Base-by-base conservation (phyloP, 2,329 filamentous ascomycete species). In the Periconia digitata region DNA sequence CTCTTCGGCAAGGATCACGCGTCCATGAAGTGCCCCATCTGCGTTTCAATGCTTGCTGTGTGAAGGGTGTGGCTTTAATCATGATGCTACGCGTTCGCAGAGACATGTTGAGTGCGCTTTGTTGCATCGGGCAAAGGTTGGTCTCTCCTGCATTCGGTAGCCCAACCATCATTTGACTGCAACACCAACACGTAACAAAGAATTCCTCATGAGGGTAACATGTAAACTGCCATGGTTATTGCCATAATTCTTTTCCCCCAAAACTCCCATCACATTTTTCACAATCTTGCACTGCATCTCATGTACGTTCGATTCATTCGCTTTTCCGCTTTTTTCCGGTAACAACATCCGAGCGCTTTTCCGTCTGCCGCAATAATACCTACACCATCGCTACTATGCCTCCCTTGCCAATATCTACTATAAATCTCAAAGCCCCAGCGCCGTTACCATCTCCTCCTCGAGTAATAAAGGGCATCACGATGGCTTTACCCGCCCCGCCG, bases 401-500 rank as follows among this genome's bases (percentile, higher is more conserved):
- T 18, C 23, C 4, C 2, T n/a, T 37, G 8, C 34, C 21, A 37
- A 38, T 27, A 18, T 29, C n/a, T 7, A 10, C 27, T 32, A 32
- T 32, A 10, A 32, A 42, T 32, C 43, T 49, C 42, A 35, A 21
- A 22, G 43, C 43, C 23, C 49, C 49, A 32, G 46, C 43, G 36
- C 45, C 43, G 15, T 29, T 52, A 20, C 46, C 46, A 37, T 41
- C 43, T 37, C 39, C 44, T 12, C 29, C 47, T 13, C 50, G 42
- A 23, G 10, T 41, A 3, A 55, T 58, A 10, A 46, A 49, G 10
- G 35, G 40, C 10, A 22, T 55, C 24, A 60, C 44, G 2, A 69
- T 69, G 66, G 51, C 61, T 43, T 42, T 66, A 3, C 41, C 51
- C 12, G 58, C 55, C 8, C 47, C 58, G 8, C 72, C 72, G 54